phyloP scores from a whole-genome alignment of 148 eudicot genomes.

The Silene latifolia region DNA sequence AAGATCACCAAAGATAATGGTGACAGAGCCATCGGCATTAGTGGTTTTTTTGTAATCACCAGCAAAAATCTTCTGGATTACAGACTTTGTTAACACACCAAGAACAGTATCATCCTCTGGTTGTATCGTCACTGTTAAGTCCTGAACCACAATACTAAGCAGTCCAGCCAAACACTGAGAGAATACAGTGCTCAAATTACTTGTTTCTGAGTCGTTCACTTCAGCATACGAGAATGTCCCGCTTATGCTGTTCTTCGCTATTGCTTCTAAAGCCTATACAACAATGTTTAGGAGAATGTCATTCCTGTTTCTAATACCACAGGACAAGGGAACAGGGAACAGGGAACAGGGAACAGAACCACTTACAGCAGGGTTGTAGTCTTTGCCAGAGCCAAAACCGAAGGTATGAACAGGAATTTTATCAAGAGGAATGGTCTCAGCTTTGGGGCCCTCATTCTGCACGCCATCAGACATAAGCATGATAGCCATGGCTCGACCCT shows the following conservation, averaged over 20 bases:
- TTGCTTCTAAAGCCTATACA: conserved; percentile 10
- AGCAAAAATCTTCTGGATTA: conserved; percentile 8
- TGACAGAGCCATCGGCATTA: not conserved
- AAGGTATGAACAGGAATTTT: conserved; percentile 22
- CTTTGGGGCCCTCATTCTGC: conserved; percentile 4
- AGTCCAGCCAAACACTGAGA: conserved; percentile 25
- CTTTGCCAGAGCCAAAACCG: conserved; percentile 15
- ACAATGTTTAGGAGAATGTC: not conserved
- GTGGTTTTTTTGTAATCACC: conserved; percentile 6
- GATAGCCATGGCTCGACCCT: conserved; percentile 9
- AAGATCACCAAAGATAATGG: conserved; percentile 27
- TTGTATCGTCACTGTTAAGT: not conserved
- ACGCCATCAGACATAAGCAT: conserved; percentile 26
- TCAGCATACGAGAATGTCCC: conserved; percentile 19
- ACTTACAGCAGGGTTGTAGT: conserved; percentile 18
- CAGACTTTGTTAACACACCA: not conserved
- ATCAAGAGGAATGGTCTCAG: not conserved
- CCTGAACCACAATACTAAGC: conserved; percentile 20
- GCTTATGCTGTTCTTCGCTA: conserved; percentile 17
- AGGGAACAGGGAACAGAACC: no score
- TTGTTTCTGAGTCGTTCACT: not conserved
- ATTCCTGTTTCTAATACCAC: no score
- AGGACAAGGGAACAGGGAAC: no score
- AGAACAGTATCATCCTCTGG: not conserved
- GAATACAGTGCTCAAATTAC: conserved; percentile 14